These are phyloP conservation scores for Dictyophora rubrovolvata DNA, from an alignment of 768 basidiomycete species.

Conservation along the genomic window DNA sequence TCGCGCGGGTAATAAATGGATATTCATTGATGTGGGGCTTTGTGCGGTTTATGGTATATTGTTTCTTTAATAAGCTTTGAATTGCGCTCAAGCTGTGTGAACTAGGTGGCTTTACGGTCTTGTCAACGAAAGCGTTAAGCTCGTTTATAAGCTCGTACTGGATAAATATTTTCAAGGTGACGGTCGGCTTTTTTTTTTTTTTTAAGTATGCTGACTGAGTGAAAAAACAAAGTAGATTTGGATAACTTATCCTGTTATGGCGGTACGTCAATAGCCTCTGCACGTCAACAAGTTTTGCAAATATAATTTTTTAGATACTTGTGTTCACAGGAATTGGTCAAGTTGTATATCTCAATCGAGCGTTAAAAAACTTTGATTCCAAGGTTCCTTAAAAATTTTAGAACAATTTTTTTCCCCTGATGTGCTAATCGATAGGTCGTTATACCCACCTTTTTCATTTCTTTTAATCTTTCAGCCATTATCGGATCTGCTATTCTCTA, in stretches of 20 bases:
- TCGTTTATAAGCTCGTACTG: conserved; percentile 74
- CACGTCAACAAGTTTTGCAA: conserved; percentile 6
- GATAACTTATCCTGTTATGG: conserved; percentile 75
- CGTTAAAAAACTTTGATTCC: conserved; percentile 87
- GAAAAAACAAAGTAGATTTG: conserved; percentile 36
- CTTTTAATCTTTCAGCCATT: conserved; percentile 90
- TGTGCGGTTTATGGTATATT: conserved; percentile 72
- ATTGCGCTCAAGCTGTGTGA: neutral
- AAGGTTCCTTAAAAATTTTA: conserved; percentile 41
- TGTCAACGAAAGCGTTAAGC: conserved; percentile 88
- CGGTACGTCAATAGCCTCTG: conserved; percentile 33
- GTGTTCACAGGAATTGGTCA: conserved; percentile 69
- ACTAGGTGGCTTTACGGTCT: conserved; percentile 85
- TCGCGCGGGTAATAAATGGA: conserved; percentile 48
- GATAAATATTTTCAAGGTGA: conserved; percentile 52
- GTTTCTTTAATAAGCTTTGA: neutral
- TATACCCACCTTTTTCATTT: conserved; percentile 89
- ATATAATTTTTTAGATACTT: conserved; percentile 40
- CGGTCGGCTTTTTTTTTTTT: no score
- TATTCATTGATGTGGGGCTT: conserved; percentile 79
- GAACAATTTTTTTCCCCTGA: conserved; percentile 3
- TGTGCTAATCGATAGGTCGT: conserved; percentile 47
- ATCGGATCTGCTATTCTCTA: conserved; percentile 89
- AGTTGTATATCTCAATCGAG: conserved; percentile 74
- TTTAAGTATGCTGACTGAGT: no score